Evolutionary conservation across 2,329 filamentous ascomycete genomes (phyloP), one percentile per base, ranked within the genome.

Genomic region (Alternaria consortialis): DNA sequence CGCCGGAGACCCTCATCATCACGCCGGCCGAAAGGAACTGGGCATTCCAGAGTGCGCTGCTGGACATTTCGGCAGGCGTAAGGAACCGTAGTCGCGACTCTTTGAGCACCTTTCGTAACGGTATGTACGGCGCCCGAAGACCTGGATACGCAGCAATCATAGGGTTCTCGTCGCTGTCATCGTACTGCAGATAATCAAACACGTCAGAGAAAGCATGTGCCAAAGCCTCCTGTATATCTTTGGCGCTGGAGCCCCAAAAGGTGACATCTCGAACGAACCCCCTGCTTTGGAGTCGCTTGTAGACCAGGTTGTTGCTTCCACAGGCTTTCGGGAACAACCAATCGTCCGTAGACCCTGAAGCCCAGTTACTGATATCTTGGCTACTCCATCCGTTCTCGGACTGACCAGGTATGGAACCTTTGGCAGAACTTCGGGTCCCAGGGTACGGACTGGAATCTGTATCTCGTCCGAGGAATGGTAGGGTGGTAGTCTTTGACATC

Each of bases 21-120:
- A 93, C 86, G 48, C 86, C 88, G 2, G 90, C 88, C 51, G 84
- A 84, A 29, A 94, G 83, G 64, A 94, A 94, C 9, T 86, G 83
- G 2, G 89, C 86, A 53, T 88, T 87, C 91, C 91, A 94, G 3
- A 88, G 78, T 1, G 88, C 85, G 0, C 90, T 87, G 1, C 89
- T 93, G 37, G 91, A 79, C 87, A 94, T 91, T 74, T 94, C 91
- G 1, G 87, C 82, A 1, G 87, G 88, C 6, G 85, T 86, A 11
- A 94, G 82, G 68, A 93, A 93, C 1, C 88, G 87, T 7, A 94
- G 83, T 27, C 88, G 86, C 0, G 89, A 89, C 58, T 92, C 90
- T 71, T 90, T 92, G 73, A 91, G 87, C 3, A 92, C 81, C 75
- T 94, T 94, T 52, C 91, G 87, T 17, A 94, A 81, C 5, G 91